Evolutionary conservation across 768 basidiomycete genomes (phyloP), one percentile per base, ranked within the genome.

Genomic region (Pisolithus orientalis): DNA sequence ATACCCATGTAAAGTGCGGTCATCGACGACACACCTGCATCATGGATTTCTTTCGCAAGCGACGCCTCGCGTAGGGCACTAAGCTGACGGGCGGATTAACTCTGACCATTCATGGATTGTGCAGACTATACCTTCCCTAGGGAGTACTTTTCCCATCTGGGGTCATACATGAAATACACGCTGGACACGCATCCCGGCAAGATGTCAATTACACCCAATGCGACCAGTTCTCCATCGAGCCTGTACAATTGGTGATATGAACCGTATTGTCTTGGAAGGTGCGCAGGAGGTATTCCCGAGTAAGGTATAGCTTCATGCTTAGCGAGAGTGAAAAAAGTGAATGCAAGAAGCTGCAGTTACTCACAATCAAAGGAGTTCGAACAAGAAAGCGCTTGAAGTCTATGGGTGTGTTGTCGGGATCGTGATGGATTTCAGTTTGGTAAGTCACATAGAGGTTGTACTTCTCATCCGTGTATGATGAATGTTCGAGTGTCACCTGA

Each of bases 141-240:
- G 3, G 87, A 87, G 61, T 80, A 80, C 39, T 75, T 73, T 48
- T 87, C 82, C 75, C 82, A 90, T 24, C 72, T 71, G 34, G 76
- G 74, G 56, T 90, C 82, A 68, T 94, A 97, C 71, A 94, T 84
- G 69, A 97, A 94, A 68, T 97, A 98, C 4, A 88, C 85, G 54
- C 79, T 75, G 4, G 87, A 91, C 4, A 97, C 85, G 56, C 94
- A 93, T 32, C 68, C 67, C 0, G 94, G 94, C 27, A 99, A 74
- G 50, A 99, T 85, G 66, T 98, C 96, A 50, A 98, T 72, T 28
- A 98, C 90, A 5, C 82, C 85, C 63, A 98, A 74, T 0, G 90
- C 96, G 47, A 96, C 78, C 10, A 97, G 75, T 62, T 83, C 66
- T 4, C 83, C 89, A 59, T 97, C 87, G 25, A 97, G 65, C 54